These are phyloP conservation scores for Coemansia biformis DNA, from an alignment of 192 early-diverging fungal species.

Conservation along the genomic window DNA sequence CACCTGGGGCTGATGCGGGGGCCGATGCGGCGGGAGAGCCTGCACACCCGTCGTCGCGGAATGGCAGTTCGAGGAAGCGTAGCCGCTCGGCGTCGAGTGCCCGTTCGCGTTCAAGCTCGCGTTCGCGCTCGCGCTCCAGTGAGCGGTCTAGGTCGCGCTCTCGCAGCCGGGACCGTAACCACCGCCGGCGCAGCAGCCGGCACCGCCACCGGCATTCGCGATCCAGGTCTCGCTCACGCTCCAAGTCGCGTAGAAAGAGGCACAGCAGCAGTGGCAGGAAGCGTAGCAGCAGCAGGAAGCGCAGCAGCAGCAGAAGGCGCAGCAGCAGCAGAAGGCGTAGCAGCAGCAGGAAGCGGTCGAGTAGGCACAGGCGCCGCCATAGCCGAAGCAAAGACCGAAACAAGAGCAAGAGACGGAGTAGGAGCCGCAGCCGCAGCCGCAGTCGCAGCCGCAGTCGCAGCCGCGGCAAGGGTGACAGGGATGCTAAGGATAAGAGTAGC, in stretches of 20 bases:
- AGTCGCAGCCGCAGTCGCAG: too few species aligned
- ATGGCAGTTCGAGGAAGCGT: conserved; percentile 8
- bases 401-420: conserved; percentile 3
- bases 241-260: conserved; percentile 5
- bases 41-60: neutral
- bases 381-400: neutral
- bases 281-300: conserved; percentile 4
- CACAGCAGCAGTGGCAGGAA: conserved; percentile 17
- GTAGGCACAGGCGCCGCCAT: conserved; percentile 6
- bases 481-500: too few species aligned
- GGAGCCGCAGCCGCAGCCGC: neutral
- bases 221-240: conserved; percentile 16
- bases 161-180: conserved; percentile 12
- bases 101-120: conserved; percentile 16
- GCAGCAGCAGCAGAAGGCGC: conserved; percentile 1
- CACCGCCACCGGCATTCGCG: conserved; percentile 22
- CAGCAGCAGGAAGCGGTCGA: conserved; percentile 5
- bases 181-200: conserved; percentile 9
- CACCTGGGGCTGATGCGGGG: conserved; percentile 5
- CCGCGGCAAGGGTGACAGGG: too few species aligned
- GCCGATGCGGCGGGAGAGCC: conserved; percentile 4
- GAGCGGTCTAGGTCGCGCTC: conserved; percentile 18
- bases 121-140: conserved; percentile 20
- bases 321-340: neutral
- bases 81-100: conserved; percentile 12